Percentiles rank a stretch among this genome's conserved stretches.
Evolutionary conservation across 345 rosid genomes (phyloP).

Genomic region (Gossypium stocksii): DNA sequence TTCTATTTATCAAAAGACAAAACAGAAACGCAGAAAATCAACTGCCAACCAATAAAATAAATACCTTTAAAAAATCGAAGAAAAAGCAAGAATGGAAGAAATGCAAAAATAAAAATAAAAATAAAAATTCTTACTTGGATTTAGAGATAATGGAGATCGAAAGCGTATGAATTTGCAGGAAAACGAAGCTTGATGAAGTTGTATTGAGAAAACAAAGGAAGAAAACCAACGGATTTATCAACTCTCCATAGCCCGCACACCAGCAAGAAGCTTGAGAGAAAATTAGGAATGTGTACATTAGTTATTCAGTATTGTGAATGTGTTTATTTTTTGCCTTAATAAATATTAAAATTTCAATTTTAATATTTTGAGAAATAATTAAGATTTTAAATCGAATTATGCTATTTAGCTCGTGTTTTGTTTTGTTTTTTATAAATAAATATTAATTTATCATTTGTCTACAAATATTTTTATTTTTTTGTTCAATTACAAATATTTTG

Average conservation of each 20-base stretch:
- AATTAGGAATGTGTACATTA: neutral
- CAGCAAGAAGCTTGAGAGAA: neutral
- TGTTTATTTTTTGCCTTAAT: neutral
- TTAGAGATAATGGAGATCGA: neutral
- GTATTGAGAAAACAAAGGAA: neutral
- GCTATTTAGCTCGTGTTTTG: neutral
- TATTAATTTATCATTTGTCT: too few relatives aligned
- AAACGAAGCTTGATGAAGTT: neutral
- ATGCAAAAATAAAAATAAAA: neutral
- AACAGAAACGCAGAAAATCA: neutral
- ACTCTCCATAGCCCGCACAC: slow-evolving; percentile 4
- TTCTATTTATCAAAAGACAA: neutral
- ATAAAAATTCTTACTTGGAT: slow-evolving; percentile 13
- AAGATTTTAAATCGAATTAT: neutral
- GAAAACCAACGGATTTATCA: neutral
- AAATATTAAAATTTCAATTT: neutral
- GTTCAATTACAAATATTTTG: too few relatives aligned
- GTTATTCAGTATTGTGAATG: neutral
- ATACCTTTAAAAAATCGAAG: neutral
- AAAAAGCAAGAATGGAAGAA: neutral
- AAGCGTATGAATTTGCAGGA: slow-evolving; percentile 16
- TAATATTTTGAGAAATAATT: neutral
- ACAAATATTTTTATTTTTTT: too few relatives aligned
- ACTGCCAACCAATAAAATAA: neutral
- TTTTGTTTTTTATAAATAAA: too few relatives aligned